A percentile compares a stretch with the other conserved stretches of the same genome.
These are phyloP conservation scores for Fraxinus greggii DNA, from an alignment of 305 asterid genomes.

Conservation along the genomic window DNA sequence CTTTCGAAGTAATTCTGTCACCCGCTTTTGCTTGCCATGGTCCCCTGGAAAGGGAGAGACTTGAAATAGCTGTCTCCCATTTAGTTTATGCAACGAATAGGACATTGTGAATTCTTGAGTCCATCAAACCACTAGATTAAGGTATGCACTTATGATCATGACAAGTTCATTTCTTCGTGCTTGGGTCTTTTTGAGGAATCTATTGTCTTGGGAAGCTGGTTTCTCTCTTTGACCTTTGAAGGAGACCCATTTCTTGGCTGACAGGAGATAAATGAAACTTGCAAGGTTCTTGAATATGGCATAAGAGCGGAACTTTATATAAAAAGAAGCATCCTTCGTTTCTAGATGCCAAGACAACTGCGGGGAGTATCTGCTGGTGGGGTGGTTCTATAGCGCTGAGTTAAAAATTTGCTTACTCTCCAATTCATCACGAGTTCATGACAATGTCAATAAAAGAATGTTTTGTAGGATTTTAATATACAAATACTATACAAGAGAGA, in stretches of 20 bases:
- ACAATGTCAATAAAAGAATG: neutral
- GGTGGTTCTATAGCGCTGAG: neutral
- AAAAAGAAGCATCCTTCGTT: neutral
- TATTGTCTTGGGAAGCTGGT: neutral
- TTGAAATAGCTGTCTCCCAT: neutral
- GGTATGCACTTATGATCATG: neutral
- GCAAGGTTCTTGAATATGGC: constrained; percentile 4
- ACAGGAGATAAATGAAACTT: neutral
- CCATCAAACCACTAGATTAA: neutral
- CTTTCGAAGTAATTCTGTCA: neutral
- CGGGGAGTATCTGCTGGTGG: constrained; percentile 2
- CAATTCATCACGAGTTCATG: neutral
- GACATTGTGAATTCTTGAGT: neutral
- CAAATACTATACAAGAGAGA: neutral
- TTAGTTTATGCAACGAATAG: constrained; percentile 1
- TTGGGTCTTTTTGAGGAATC: neutral
- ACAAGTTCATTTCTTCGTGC: neutral
- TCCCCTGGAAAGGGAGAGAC: neutral
- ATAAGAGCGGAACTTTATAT: neutral
- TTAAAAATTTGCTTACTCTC: neutral
- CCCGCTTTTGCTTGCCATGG: constrained; percentile 5
- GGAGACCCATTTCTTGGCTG: neutral
- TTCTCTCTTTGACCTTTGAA: neutral
- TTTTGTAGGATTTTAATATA: neutral
- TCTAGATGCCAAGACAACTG: neutral